Evolutionary conservation across 2,329 filamentous ascomycete genomes (phyloP), one percentile per base, ranked within the genome.

Genomic region (Xylariaceae sp.): DNA sequence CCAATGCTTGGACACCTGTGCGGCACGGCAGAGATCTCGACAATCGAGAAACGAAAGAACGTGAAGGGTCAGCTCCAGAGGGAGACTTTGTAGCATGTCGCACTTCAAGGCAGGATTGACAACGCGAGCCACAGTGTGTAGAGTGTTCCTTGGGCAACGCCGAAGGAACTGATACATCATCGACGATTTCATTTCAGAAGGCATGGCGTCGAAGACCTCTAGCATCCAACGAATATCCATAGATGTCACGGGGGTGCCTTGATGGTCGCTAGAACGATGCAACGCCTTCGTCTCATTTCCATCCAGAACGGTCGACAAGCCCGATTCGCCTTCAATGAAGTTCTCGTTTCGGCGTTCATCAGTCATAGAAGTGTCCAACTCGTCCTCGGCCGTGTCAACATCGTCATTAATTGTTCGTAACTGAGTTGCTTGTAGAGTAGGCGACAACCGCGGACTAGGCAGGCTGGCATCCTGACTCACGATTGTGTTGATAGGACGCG

Each of bases 81-180:
- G 94, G 1, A 99, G 80, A 60, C 90, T 84, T 62, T 85, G 84
- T 53, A 99, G 78, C 63, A 97, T 97, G 72, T 99, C 94, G 71
- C 92, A 96, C 74, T 96, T 97, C 58, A 99, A 76, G 0, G 93
- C 91, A 6, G 94, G 94, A 69, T 96, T 97, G 65, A 99, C 92
- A 11, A 92, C 87, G 66, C 92, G 87, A 42, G 93, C 92, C 57
- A 99, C 88, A 57, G 96, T 87, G 69, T 94, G 91, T 4, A 99
- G 80, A 0, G 92, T 96, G 48, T 91, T 88, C 66, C 95, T 89
- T 4, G 91, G 85, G 70, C 92, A 97, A 51, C 94, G 84, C 58
- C 90, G 88, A 30, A 99, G 82, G 57, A 99, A 85, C 71, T 99
- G 93, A 72, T 95, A 97, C 86, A 99, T 96, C 76, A 99, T 88